Conservation (phyloP, 2,329 filamentous ascomycete species). For the Paecilomyces niveus region DNA sequence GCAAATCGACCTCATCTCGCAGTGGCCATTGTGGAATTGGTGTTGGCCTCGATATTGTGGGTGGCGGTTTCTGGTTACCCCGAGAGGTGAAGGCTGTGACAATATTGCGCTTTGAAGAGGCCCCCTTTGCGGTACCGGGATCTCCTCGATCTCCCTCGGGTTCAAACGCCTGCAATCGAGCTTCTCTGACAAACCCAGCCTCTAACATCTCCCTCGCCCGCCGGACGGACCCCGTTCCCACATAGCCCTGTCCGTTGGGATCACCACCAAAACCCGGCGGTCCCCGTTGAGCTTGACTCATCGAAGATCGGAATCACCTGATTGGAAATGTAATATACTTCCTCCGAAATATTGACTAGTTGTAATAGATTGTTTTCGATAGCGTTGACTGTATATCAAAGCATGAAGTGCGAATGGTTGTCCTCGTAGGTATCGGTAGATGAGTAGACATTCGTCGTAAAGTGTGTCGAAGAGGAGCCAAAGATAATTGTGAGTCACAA, state of each 20-base stretch:
- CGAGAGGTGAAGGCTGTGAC: constrained; percentile 7
- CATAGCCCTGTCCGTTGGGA: constrained; percentile 3
- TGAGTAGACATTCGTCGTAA: not conserved
- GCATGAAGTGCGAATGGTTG: not conserved
- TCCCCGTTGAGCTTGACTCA: constrained; percentile 12
- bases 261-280: constrained; percentile 6
- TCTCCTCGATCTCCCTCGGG: not conserved
- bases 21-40: constrained; percentile 42
- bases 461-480: not conserved
- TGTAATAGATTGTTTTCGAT: not conserved
- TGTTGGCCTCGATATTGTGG: constrained; percentile 15
- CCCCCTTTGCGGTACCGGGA: not conserved
- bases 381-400: not conserved
- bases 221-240: constrained; percentile 27
- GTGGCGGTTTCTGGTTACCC: constrained; percentile 8
- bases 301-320: constrained; percentile 5
- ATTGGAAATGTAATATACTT: not conserved
- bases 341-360: not conserved
- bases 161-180: not conserved
- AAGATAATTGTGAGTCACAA: not conserved
- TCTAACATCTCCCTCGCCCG: constrained; percentile 28
- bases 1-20: constrained; percentile 22
- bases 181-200: constrained; percentile 20
- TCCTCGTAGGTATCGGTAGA: not conserved
- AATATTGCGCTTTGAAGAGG: not conserved